A percentile compares a stretch with the other conserved stretches of the same genome.
Evolutionary conservation across 2,329 filamentous ascomycete species (phyloP).

Genomic region (Sporothrix curviconia): DNA sequence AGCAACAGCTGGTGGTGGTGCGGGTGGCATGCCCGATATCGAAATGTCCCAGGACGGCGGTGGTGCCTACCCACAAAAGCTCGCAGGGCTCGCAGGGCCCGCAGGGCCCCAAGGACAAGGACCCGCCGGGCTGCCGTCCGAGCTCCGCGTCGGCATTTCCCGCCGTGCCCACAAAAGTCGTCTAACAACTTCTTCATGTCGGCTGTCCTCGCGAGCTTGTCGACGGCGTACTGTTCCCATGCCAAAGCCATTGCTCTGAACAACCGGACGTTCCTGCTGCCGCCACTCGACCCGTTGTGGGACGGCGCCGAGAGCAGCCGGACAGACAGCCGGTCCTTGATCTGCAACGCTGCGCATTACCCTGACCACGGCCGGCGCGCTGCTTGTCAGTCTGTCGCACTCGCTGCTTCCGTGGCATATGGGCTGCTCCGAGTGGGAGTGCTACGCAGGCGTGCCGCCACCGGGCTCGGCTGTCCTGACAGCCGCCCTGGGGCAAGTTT

Average conservation of each 20-base stretch:
- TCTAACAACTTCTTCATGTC: slow-evolving; percentile 50
- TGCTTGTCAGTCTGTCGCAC: slow-evolving; percentile 45
- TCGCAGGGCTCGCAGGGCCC: no score
- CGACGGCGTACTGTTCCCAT: slow-evolving; percentile 42
- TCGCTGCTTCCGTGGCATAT: slow-evolving; percentile 43
- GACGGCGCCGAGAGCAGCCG: slow-evolving; percentile 24
- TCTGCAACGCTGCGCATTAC: slow-evolving; percentile 48
- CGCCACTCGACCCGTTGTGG: slow-evolving; percentile 25
- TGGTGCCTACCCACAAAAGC: not conserved
- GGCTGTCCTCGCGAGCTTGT: slow-evolving; percentile 46
- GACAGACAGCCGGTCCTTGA: slow-evolving; percentile 27
- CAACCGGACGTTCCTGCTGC: slow-evolving; percentile 45
- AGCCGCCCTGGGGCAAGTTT: slow-evolving; percentile 48
- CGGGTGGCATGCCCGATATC: not conserved
- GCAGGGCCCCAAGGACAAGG: no score
- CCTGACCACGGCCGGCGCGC: slow-evolving; percentile 48
- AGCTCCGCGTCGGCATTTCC: slow-evolving; percentile 23
- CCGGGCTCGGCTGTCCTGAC: slow-evolving; percentile 43
- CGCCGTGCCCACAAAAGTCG: slow-evolving; percentile 35
- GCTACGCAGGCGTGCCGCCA: slow-evolving; percentile 34
- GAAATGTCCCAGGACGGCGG: not conserved
- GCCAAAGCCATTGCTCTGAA: slow-evolving; percentile 47
- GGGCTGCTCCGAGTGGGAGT: slow-evolving; percentile 38
- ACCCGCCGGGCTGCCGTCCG: no score
- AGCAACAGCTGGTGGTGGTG: not conserved